Percentiles rank a stretch among this genome's conserved stretches.
Evolutionary conservation across 1,139 yeast genomes (phyloP).

Genomic region (Kodamaea fungicola): DNA sequence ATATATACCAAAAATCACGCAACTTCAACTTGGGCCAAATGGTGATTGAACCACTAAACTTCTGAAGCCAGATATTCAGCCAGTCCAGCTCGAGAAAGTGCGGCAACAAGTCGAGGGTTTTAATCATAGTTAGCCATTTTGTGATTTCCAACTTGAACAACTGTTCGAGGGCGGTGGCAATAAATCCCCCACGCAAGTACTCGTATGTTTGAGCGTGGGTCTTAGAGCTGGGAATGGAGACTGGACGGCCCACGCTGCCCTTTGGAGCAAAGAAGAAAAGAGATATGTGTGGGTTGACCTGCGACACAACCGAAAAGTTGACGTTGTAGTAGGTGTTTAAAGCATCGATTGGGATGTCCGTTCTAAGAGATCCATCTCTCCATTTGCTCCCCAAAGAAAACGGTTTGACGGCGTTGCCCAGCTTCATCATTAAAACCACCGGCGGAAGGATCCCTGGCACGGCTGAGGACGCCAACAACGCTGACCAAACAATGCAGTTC

Average conservation of each 20-base stretch:
- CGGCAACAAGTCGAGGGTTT: conserved; percentile 65
- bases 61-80: conserved; percentile 74
- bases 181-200: conserved; percentile 69
- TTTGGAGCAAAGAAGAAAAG: conserved; percentile 75
- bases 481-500: conserved; percentile 78
- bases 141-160: conserved; percentile 66
- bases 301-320: conserved; percentile 73
- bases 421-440: conserved; percentile 74
- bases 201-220: conserved; percentile 36
- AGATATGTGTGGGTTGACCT: conserved; percentile 79
- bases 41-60: conserved; percentile 72
- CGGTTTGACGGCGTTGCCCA: conserved; percentile 48
- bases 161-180: conserved; percentile 71
- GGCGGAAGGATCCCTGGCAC: conserved; percentile 86
- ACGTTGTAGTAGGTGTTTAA: conserved; percentile 76
- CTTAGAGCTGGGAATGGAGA: conserved; percentile 51
- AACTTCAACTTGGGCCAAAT: conserved; percentile 68
- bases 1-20: conserved; percentile 59
- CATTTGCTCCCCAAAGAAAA: conserved; percentile 73
- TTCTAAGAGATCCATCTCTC: conserved; percentile 71
- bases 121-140: conserved; percentile 70
- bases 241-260: conserved; percentile 81
- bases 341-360: conserved; percentile 69
- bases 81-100: conserved; percentile 72
- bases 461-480: conserved; percentile 74